phyloP scores from a whole-genome alignment of 441 rosid species.

The Populus hybrid region DNA sequence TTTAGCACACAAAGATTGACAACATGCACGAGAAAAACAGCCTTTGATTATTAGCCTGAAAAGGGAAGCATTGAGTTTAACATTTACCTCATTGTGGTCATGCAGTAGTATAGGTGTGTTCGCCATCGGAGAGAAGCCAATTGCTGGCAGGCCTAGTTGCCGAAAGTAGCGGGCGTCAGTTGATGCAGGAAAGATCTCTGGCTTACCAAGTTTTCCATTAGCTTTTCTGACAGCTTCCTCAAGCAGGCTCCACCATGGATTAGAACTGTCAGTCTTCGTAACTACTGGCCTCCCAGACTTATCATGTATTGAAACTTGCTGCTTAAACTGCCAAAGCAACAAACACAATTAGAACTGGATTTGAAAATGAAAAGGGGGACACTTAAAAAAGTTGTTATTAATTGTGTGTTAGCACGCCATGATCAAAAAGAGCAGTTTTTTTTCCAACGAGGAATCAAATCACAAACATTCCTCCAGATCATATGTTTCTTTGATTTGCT shows the following conservation, averaged over 20 bases:
- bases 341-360: slow-evolving; percentile 20
- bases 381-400: background rate
- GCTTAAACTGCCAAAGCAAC: slow-evolving; percentile 75
- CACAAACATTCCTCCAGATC: background rate
- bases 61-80: background rate
- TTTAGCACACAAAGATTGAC: background rate
- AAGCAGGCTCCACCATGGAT: slow-evolving; percentile 84
- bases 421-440: background rate
- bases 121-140: slow-evolving; percentile 93
- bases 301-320: slow-evolving; percentile 40
- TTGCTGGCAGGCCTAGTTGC: slow-evolving; percentile 60
- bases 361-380: background rate
- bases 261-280: slow-evolving; percentile 64
- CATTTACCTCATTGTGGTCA: slow-evolving; percentile 84
- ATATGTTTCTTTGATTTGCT: background rate
- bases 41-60: slow-evolving; percentile 8
- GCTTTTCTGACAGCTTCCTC: slow-evolving; percentile 76
- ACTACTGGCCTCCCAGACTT: slow-evolving; percentile 46
- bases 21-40: background rate
- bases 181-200: slow-evolving; percentile 88
- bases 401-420: background rate
- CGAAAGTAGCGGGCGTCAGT: slow-evolving; percentile 87
- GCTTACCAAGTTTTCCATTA: slow-evolving; percentile 58
- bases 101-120: slow-evolving; percentile 89
- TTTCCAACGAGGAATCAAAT: background rate